Base-by-base conservation (phyloP, 495 filamentous ascomycete species). In the Podospora comata region DNA sequence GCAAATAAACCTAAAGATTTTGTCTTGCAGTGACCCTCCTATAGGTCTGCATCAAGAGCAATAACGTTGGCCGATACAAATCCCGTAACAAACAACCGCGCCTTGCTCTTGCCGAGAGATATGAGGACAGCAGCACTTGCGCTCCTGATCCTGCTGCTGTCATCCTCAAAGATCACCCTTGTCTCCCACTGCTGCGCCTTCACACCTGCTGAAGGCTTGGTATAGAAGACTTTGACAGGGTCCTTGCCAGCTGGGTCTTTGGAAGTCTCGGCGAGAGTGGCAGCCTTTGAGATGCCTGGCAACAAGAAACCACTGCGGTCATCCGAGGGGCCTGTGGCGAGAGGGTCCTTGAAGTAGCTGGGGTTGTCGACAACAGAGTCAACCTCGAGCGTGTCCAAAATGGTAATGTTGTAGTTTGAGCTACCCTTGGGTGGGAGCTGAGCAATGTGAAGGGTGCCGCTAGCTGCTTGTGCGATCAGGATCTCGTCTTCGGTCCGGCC, bases 71-170 rank as follows among this genome's bases (percentile, higher is more conserved):
- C 75, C n/a, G 85, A 82, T 20, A 85, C 39, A 58, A 87, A 85
- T 1, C 88, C 86, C 28, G 85, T 86, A 16, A 85, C 82, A 76
- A 87, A 88, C 18, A 89, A 73, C 86, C 84, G 85, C 6, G 82
- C 86, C 63, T 81, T 75, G 56, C 86, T 81, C 55, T 72, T 68
- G 0, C 63, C 69, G 68, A 87, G 81, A 0, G 84, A 79, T 4
- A 90, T 77, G 60, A 89, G 65, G 0, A 88, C 81, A 0, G 85
- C 84, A 0, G 83, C 80, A 71, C 84, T 88, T 15, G 79, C 82
- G 18, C 76, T 79, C 27, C 84, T 76, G 67, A 90, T 78, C 61
- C 72, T 76, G 7, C 69, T 77, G 5, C 88, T 86, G 68, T 88
- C 85, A 71, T 90, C 88, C 67, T 85, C 83, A 67, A 89, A 88